Evolutionary conservation across 192 early-diverging fungal genomes (phyloP), one percentile per base, ranked within the genome.

Genomic region (Umbelopsis vinacea): DNA sequence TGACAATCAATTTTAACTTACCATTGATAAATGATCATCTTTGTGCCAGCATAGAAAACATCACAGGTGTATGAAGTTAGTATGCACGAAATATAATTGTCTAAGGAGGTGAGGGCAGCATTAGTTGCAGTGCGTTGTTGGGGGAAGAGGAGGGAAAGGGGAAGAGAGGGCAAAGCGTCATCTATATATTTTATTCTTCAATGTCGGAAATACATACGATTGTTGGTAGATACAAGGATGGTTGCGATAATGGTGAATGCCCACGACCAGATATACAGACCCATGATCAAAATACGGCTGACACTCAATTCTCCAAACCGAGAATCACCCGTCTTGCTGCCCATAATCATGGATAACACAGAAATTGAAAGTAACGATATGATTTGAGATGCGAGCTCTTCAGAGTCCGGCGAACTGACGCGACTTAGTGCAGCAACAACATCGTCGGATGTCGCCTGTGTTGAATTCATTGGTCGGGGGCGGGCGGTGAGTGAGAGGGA

Each of bases 241-340:
- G 75, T 74, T 6, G 79, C 75, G 14, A 72, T 66, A 23, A 76
- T 6, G 2, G 81, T 77, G 40, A 85, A 85, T 17, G 81, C 75
- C 84, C 84, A 85, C 15, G 84, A 85, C 50, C 72, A 55, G 19
- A 85, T n/a, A 55, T 82, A 83, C 11, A 85, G 79, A 23, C 21
- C 17, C 37, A 81, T 55, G 14, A 85, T 79, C 3, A 85, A 74
- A 19, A 70, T 73, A 22, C 81, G 66, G 14, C 79, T 73, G 40
- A 81, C 81, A 60, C 69, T 60, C n/a, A 79, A 60, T 14, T 79
- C 74, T 24, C 66, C 74, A 52, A 60, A 79, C 11, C 71, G 68
- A n/a, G 71, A 53, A 48, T 74, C 71, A 22, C 35, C 74, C n/a
- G 73, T 74, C 40, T 79, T 79, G 35, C 71, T 47, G 11, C 77